Base-by-base conservation (phyloP, 2,329 filamentous ascomycete genomes). In the Madurella mycetomatis region DNA sequence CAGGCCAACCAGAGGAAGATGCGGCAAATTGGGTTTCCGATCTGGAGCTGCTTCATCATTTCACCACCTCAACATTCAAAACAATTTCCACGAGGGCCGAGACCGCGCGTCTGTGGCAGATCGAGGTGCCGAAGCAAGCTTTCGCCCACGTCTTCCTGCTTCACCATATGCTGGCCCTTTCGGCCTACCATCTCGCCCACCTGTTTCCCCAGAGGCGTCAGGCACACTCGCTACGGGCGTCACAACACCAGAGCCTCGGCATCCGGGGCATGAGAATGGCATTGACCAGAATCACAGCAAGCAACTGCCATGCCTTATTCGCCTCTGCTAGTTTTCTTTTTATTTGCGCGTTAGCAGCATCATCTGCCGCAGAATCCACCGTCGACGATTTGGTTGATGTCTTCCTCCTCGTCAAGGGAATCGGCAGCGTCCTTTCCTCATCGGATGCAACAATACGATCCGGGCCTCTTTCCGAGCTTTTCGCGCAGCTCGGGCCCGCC, bases 31-130 rank as follows among this genome's bases (percentile, higher is more conserved):
- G 69, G 69, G 65, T 68, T 9, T 64, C 65, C 3, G 70, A 72
- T 51, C 65, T 72, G 12, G 66, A 70, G 53, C 61, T 72, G 40
- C 66, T 72, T 61, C 69, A 72, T 41, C 69, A 72, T 41, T 72
- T 66, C 48, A 66, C 65, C 1, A 61, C 66, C 7, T 57, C 51
- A 1, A 69, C 62, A n/a, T 59, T 46, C 47, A 12, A 18, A 11
- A 60, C 55, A 32, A 25, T 65, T 25, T 41, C 51, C 37, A n/a
- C 34, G 9, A 16, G 42, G 12, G 19, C 49, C 1, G 31, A 48
- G 19, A 25, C 32, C 2, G 15, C 25, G 11, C 42, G 32, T 11
- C 30, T 62, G 4, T 64, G 61, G 62, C 50, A 58, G 41, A 18
- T 58, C 25, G 54, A 57, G 15, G 50, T 60, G 13, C 63, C 63